phyloP scores from a whole-genome alignment of 2,329 filamentous ascomycete genomes.

The Hypoxylon sp. region DNA sequence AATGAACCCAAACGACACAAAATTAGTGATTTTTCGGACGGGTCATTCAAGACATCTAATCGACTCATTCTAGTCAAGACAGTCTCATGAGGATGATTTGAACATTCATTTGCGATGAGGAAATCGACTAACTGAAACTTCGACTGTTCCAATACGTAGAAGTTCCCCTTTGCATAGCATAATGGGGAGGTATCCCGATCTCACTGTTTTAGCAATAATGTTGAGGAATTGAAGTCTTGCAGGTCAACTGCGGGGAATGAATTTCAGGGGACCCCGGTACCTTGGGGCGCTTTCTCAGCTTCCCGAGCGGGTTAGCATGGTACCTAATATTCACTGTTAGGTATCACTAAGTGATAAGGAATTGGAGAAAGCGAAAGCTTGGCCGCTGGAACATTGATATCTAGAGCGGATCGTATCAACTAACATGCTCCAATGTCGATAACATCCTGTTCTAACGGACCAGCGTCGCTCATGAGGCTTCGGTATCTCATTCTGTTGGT shows the following conservation, averaged over 20 bases:
- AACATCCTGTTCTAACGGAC: conserved; percentile 7
- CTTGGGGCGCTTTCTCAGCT: conserved; percentile 21
- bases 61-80: background rate
- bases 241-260: conserved; percentile 18
- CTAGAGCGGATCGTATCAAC: background rate
- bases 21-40: background rate
- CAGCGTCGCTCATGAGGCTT: conserved; percentile 14
- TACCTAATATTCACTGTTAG: conserved; percentile 1
- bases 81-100: background rate
- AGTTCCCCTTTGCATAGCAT: background rate
- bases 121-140: background rate
- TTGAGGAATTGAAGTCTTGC: background rate
- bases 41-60: background rate
- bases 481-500: conserved; percentile 25
- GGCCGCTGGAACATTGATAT: conserved; percentile 31
- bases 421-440: conserved; percentile 31
- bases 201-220: background rate
- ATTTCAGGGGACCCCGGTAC: background rate
- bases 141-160: background rate
- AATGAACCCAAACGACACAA: background rate
- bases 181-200: background rate
- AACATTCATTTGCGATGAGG: background rate
- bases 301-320: conserved; percentile 32
- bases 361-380: conserved; percentile 44
- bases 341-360: conserved; percentile 38